A percentile compares a stretch with the other conserved stretches of the same genome.
phyloP scores from a whole-genome alignment of 345 rosid genomes.

The Heritiera littoralis region DNA sequence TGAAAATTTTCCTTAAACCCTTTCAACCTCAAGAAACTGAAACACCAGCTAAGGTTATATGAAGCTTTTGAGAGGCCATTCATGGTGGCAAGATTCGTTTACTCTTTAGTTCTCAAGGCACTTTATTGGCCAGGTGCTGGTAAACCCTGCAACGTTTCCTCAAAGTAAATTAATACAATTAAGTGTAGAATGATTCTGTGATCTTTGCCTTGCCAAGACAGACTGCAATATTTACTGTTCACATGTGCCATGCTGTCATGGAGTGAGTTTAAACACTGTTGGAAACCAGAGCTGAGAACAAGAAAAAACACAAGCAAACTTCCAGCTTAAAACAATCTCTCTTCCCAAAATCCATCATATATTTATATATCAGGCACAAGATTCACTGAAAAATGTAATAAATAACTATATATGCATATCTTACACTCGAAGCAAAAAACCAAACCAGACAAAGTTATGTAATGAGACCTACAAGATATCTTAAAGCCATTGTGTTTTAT shows the following conservation, averaged over 20 bases:
- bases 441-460: neutral
- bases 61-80: neutral
- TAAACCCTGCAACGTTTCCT: no score
- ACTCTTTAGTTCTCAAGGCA: neutral
- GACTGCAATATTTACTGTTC: neutral
- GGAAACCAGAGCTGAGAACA: neutral
- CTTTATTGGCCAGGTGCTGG: neutral
- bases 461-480: neutral
- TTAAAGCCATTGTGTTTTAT: neutral
- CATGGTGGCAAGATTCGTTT: neutral
- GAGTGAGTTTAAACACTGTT: no score
- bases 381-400: neutral
- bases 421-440: neutral
- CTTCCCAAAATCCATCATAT: conserved; percentile 1
- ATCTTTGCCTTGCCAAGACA: neutral
- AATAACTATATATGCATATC: conserved; percentile 1
- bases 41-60: no score
- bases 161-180: no score
- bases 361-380: neutral
- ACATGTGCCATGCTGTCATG: no score
- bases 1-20: no score
- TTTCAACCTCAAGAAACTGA: no score
- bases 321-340: neutral
- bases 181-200: no score
- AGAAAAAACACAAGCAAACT: neutral